These are phyloP conservation scores for Halenospora varia DNA, from an alignment of 495 filamentous ascomycete genomes.

Conservation along the genomic window DNA sequence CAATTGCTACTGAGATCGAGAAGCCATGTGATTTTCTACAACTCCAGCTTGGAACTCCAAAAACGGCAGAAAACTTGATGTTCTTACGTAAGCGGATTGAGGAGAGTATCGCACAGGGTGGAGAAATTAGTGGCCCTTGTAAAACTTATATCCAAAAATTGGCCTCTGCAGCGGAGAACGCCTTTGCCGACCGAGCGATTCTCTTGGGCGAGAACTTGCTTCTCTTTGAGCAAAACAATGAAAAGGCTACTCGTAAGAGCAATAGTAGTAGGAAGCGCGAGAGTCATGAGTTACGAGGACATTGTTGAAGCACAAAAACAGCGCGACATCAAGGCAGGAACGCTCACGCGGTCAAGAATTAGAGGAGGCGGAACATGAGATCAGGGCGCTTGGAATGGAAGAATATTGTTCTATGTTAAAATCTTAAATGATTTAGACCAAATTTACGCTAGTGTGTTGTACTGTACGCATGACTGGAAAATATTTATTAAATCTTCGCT, in stretches of 20 bases:
- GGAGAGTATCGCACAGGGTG: neutral
- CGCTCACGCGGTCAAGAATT: conserved; percentile 13
- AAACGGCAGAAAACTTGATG: neutral
- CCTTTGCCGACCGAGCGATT: conserved; percentile 4
- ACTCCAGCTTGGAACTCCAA: neutral
- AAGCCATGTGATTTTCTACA: neutral
- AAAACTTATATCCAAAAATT: no score
- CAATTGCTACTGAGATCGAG: conserved; percentile 19
- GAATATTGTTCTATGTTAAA: conserved; percentile 14
- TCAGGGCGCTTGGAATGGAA: conserved; percentile 11
- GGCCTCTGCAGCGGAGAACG: neutral
- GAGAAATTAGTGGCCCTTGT: neutral
- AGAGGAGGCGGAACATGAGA: conserved; percentile 12
- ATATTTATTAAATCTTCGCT: no score
- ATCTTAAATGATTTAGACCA: conserved; percentile 6
- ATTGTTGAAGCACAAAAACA: conserved; percentile 26
- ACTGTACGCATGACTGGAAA: no score
- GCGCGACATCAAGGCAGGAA: conserved; percentile 21
- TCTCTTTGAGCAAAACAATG: conserved; percentile 10
- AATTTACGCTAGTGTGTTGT: neutral
- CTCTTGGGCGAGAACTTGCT: conserved; percentile 26
- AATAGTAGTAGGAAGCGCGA: conserved; percentile 18
- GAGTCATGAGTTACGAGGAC: conserved; percentile 37
- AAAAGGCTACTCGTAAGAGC: conserved; percentile 9
- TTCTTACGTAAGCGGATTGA: neutral